phyloP scores from a whole-genome alignment of 2,329 filamentous ascomycete species.

The Aspergillus luchuensis region DNA sequence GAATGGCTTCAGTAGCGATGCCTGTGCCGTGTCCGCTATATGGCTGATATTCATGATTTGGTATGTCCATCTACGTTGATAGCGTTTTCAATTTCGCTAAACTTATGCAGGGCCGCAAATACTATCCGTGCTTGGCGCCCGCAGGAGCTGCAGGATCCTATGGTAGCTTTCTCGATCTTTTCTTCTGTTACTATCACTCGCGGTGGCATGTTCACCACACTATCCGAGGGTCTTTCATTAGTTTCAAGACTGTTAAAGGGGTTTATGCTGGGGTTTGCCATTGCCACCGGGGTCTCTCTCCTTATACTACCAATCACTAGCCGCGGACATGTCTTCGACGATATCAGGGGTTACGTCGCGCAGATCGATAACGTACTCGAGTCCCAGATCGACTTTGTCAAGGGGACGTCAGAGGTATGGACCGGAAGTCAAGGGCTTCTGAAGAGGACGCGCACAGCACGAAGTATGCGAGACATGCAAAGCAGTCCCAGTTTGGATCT shows the following conservation, averaged over 20 bases:
- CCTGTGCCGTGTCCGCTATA: conserved; percentile 66
- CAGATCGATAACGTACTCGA: conserved; percentile 57
- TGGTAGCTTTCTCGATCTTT: conserved; percentile 69
- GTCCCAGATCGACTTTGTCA: conserved; percentile 64
- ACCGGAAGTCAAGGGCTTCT: conserved; percentile 17
- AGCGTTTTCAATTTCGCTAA: not conserved
- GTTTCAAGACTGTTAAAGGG: conserved; percentile 58
- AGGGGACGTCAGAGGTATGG: conserved; percentile 28
- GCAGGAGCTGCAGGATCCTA: conserved; percentile 62
- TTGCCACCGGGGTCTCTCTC: conserved; percentile 64
- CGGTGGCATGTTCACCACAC: conserved; percentile 53
- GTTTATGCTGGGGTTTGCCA: conserved; percentile 67
- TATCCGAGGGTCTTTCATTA: conserved; percentile 30
- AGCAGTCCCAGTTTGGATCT: conserved; percentile 13
- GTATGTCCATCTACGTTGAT: conserved; percentile 21
- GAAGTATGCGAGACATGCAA: conserved; percentile 14
- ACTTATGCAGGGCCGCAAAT: conserved; percentile 55
- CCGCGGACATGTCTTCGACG: conserved; percentile 63
- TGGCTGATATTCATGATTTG: conserved; percentile 73
- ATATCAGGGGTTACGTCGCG: conserved; percentile 56
- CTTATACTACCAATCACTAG: conserved; percentile 68
- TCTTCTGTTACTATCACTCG: conserved; percentile 61
- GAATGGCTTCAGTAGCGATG: conserved; percentile 65
- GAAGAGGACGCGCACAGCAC: conserved; percentile 22
- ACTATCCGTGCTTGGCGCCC: conserved; percentile 64